Evolutionary conservation across 1,284 basidiomycete species (phyloP), one percentile per base, ranked within the genome.

Genomic region (Sanghuangporus sanghuang): DNA sequence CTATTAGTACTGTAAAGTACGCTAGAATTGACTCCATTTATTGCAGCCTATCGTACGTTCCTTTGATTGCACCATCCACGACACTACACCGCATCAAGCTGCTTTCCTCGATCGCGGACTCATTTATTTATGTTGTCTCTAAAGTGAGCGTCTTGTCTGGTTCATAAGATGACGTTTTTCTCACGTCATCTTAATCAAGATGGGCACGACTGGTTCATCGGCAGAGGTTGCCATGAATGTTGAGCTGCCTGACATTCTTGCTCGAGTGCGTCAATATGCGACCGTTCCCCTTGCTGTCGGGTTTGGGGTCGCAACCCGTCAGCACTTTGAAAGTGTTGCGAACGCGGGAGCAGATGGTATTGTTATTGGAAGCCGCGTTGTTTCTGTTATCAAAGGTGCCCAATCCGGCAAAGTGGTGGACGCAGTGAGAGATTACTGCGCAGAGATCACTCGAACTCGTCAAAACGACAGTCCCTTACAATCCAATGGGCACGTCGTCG

Each of bases 191-290:
- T 16, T 40, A 8, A 18, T 55, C 12, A 69, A 97, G 93, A 98
- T 99, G 95, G 96, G 96, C 35, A 96, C 93, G 1, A 99, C 96
- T 0, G 97, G 96, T 48, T 98, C 95, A 3, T 92, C 93, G 1
- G 86, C 87, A 27, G 77, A 81, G 44, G 85, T 86, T 11, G 81
- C 79, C 0, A 85, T 96, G 73, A 95, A 95, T 71, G 79, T 74
- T 46, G 85, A 84, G 14, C 85, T 97, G 6, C 93, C 93, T 1
- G 85, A 90, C 66, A 88, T 95, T 65, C 84, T 95, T 58, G 74
- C 82, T 36, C 85, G 90, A 23, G 85, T 95, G 53, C 86, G 86
- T 61, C 77, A 87, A 71, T 86, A 87, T 73, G 86, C 93, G 57
- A 78, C 81, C 21, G 86, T 92, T 36, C 95, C 96, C 2, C 82